Evolutionary conservation across 1,284 basidiomycete species (phyloP).

Genomic region (Ustilago vetiveriae): DNA sequence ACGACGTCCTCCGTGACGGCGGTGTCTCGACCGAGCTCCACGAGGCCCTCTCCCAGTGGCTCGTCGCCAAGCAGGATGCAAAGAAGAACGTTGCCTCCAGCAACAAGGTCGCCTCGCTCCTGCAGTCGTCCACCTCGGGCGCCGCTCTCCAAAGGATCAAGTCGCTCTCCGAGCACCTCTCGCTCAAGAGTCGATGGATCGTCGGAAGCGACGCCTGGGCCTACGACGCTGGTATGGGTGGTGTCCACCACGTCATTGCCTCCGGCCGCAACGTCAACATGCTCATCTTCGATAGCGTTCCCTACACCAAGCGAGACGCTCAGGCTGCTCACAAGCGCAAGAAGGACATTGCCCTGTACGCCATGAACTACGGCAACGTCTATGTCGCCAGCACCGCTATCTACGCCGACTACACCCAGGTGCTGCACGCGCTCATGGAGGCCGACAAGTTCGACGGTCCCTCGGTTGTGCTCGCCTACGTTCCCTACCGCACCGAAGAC

Average conservation of each 20-base stretch:
- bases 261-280: slow-evolving; percentile 92
- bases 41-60: slow-evolving; percentile 57
- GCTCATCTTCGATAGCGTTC: slow-evolving; percentile 91
- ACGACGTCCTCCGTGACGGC: slow-evolving; percentile 41
- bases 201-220: slow-evolving; percentile 98
- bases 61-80: slow-evolving; percentile 42
- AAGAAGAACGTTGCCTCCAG: slow-evolving; percentile 44
- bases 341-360: slow-evolving; percentile 73
- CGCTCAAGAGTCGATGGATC: slow-evolving; percentile 78
- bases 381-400: slow-evolving; percentile 95
- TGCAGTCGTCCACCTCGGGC: slow-evolving; percentile 74
- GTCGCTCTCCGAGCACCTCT: slow-evolving; percentile 50
- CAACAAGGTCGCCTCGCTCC: slow-evolving; percentile 55
- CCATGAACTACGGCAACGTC: slow-evolving; percentile 97
- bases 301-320: slow-evolving; percentile 77
- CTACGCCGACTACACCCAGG: slow-evolving; percentile 93
- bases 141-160: slow-evolving; percentile 51
- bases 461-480: slow-evolving; percentile 90
- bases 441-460: slow-evolving; percentile 91
- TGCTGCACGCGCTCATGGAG: slow-evolving; percentile 89
- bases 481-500: slow-evolving; percentile 81
- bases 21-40: slow-evolving; percentile 55
- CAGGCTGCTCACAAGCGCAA: slow-evolving; percentile 65
- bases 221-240: slow-evolving; percentile 94
- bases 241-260: slow-evolving; percentile 91